A percentile compares a stretch with the other conserved stretches of the same genome.
phyloP scores from a whole-genome alignment of 2,329 filamentous ascomycete genomes.

The Colletotrichum lentis region DNA sequence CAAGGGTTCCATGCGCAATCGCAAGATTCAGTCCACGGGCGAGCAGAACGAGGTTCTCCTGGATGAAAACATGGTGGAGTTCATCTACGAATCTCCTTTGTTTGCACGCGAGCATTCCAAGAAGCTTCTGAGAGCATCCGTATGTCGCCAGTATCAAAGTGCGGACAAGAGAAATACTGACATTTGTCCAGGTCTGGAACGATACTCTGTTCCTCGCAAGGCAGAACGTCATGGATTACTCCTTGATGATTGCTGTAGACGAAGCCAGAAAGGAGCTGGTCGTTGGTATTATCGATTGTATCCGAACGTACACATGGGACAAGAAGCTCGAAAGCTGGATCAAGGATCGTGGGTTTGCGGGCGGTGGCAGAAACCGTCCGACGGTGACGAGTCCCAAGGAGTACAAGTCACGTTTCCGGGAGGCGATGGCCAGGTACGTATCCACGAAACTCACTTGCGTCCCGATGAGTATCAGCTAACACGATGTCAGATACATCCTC shows the following conservation, averaged over 20 bases:
- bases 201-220: slow-evolving; percentile 94
- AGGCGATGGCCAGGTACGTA: slow-evolving; percentile 91
- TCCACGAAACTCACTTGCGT: not conserved
- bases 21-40: slow-evolving; percentile 94
- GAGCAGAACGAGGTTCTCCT: slow-evolving; percentile 95
- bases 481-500: slow-evolving; percentile 68
- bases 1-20: slow-evolving; percentile 98
- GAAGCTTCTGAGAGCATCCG: slow-evolving; percentile 86
- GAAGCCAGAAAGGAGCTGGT: slow-evolving; percentile 89
- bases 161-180: not conserved
- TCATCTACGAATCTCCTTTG: slow-evolving; percentile 95
- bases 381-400: slow-evolving; percentile 98
- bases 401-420: slow-evolving; percentile 94
- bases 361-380: slow-evolving; percentile 80
- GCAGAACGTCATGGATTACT: slow-evolving; percentile 99
- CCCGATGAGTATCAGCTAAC: slow-evolving; percentile 22
- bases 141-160: slow-evolving; percentile 30
- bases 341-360: slow-evolving; percentile 89
- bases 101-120: slow-evolving; percentile 97
- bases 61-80: slow-evolving; percentile 99
- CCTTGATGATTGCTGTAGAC: slow-evolving; percentile 96
- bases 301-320: slow-evolving; percentile 98
- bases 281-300: slow-evolving; percentile 98
- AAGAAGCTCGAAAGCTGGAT: slow-evolving; percentile 99
- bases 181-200: slow-evolving; percentile 73